phyloP scores from a whole-genome alignment of 768 basidiomycete species.

The Pholiota conissans region DNA sequence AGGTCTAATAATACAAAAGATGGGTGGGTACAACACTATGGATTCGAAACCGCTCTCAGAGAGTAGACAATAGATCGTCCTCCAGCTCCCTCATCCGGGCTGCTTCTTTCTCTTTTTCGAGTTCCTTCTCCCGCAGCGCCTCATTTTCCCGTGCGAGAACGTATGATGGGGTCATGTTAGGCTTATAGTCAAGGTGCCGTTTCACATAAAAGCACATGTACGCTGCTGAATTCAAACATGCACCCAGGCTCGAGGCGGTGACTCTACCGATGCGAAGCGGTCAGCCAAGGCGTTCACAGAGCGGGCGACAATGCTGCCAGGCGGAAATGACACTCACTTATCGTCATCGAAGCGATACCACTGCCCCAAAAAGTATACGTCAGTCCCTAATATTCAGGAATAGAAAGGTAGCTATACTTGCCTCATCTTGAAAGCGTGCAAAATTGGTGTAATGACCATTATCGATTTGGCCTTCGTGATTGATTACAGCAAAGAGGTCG shows the following conservation, averaged over 20 bases:
- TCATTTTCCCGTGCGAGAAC: conserved; percentile 65
- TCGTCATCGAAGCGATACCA: conserved; percentile 97
- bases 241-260: conserved; percentile 63
- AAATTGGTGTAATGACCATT: conserved; percentile 95
- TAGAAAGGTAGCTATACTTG: conserved; percentile 33
- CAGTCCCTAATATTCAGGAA: neutral
- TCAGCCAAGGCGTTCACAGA: neutral
- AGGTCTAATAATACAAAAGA: neutral
- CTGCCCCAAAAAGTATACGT: conserved; percentile 35
- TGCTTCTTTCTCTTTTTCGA: conserved; percentile 49
- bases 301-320: neutral
- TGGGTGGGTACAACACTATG: neutral
- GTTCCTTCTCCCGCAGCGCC: conserved; percentile 47
- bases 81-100: conserved; percentile 62
- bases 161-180: conserved; percentile 67
- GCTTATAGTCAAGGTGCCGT: conserved; percentile 82
- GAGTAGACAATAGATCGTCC: conserved; percentile 59
- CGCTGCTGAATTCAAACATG: conserved; percentile 70
- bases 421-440: conserved; percentile 83
- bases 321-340: conserved; percentile 51
- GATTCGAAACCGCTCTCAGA: conserved; percentile 22
- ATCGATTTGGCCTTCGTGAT: conserved; percentile 92
- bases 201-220: conserved; percentile 98
- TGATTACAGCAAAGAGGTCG: conserved; percentile 90
- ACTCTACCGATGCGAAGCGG: conserved; percentile 47